Percentiles rank a stretch among this genome's conserved stretches.
Evolutionary conservation across 768 basidiomycete species (phyloP).

Genomic region (Dioszegia crocea): DNA sequence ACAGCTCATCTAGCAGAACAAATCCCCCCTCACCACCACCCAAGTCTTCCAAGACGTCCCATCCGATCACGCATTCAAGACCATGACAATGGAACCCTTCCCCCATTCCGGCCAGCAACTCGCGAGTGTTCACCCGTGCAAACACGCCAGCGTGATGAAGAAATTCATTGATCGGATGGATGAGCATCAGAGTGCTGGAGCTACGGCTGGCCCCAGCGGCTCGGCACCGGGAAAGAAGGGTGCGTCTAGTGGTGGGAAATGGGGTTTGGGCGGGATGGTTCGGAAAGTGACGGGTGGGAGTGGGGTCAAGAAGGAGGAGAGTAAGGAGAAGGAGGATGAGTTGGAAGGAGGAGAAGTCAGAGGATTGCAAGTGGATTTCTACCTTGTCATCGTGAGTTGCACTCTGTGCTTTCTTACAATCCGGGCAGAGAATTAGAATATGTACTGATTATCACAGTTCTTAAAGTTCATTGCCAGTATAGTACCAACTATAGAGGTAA

Average conservation of each 20-base stretch:
- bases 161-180: slow-evolving; percentile 99
- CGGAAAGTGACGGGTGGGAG: slow-evolving; percentile 65
- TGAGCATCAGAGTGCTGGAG: slow-evolving; percentile 51
- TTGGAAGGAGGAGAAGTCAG: slow-evolving; percentile 61
- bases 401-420: too few species aligned
- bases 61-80: slow-evolving; percentile 95
- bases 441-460: slow-evolving; percentile 55
- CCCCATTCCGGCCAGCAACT: slow-evolving; percentile 77
- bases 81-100: slow-evolving; percentile 96
- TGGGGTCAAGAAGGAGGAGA: slow-evolving; percentile 17
- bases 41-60: slow-evolving; percentile 98
- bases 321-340: slow-evolving; percentile 21
- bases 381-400: slow-evolving; percentile 64
- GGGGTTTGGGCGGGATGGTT: slow-evolving; percentile 66
- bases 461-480: slow-evolving; percentile 98
- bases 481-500: slow-evolving; percentile 95
- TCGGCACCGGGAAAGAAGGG: slow-evolving; percentile 44
- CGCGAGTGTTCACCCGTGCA: slow-evolving; percentile 96
- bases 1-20: slow-evolving; percentile 58
- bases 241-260: slow-evolving; percentile 54
- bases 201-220: slow-evolving; percentile 26
- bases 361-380: slow-evolving; percentile 96
- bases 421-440: not conserved
- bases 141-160: slow-evolving; percentile 98
- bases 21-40: slow-evolving; percentile 75